Conservation (phyloP, 345 rosid genomes). For the Draba incana region DNA sequence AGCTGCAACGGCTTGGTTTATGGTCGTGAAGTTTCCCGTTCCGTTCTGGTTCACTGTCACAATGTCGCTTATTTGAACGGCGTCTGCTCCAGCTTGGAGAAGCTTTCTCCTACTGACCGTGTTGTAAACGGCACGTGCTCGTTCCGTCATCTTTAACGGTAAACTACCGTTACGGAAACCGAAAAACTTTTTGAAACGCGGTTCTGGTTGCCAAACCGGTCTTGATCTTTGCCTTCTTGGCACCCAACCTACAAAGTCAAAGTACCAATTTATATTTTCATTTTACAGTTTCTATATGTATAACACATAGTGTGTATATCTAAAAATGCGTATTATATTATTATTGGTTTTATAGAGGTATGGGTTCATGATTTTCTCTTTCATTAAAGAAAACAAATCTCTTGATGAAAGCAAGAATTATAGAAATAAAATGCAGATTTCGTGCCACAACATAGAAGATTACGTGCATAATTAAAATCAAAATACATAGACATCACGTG, state of each 20-base stretch:
- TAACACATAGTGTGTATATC: neutral
- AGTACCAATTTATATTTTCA: neutral
- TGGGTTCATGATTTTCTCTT: neutral
- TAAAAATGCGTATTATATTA: neutral
- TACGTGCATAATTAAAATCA: slow-evolving; percentile 19
- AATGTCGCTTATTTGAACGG: slow-evolving; percentile 54
- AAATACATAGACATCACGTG: slow-evolving; percentile 19
- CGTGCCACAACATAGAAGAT: slow-evolving; percentile 10
- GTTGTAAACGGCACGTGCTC: slow-evolving; percentile 51
- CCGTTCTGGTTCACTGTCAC: slow-evolving; percentile 75
- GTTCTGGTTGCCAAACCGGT: slow-evolving; percentile 42
- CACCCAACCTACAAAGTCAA: slow-evolving; percentile 32
- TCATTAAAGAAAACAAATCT: neutral
- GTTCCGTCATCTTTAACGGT: slow-evolving; percentile 62
- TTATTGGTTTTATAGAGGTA: neutral
- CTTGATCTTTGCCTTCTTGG: slow-evolving; percentile 38
- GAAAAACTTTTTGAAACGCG: slow-evolving; percentile 43
- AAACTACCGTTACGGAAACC: slow-evolving; percentile 50
- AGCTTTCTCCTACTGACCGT: slow-evolving; percentile 60
- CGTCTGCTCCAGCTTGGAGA: slow-evolving; percentile 46
- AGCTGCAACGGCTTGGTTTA: slow-evolving; percentile 64
- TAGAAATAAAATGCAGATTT: slow-evolving; percentile 12
- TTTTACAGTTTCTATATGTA: neutral
- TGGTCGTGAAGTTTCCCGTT: slow-evolving; percentile 71
- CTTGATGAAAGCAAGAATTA: slow-evolving; percentile 8